Evolutionary conservation across 108 stramenopile species (phyloP), one percentile per base, ranked within the genome.

Genomic region (Schizochytrium sp.): DNA sequence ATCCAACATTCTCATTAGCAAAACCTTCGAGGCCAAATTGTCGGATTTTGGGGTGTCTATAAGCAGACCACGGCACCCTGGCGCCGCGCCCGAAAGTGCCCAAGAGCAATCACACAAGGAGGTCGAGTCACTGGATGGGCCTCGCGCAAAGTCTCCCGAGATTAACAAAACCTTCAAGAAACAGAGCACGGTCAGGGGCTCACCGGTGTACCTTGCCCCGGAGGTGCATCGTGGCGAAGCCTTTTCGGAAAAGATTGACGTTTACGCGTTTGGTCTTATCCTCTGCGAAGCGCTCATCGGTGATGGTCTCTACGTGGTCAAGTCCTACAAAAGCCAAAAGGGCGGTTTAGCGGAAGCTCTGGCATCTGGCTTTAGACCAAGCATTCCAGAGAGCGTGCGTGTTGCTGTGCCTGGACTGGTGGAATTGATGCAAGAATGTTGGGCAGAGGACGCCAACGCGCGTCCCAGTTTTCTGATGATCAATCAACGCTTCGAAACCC

Each of bases 191-290:
- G 48, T 23, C 48, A 47, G 76, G 19, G 98, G 98, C 60, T 98
- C 97, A 18, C 96, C 98, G 28, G 97, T 97, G 89, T 99, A 97
- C 97, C 91, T 98, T 59, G 97, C 98, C 12, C 98, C 98, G 0
- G 98, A 99, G 94, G 97, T 98, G 18, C 95, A 97, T 87, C 96
- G 96, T 72, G 95, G 95, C 59, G 95, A 94, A 18, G 93, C 95
- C 51, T 95, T 92, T 12, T 95, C 94, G 4, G 95, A 96, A 89
- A 94, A 91, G 93, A 96, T 96, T 89, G 98, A 99, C 94, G 97
- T 99, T 4, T 99, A 97, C 88, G 95, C 97, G 59, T 99, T 96
- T 90, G 97, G 97, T 12, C 97, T 99, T 58, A 92, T 98, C 71
- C 90, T 99, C 28, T 99, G 98, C 97, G 98, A 99, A 91, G 89